phyloP scores from a whole-genome alignment of 331 rosid genomes.

The Phaseolus coccineus region DNA sequence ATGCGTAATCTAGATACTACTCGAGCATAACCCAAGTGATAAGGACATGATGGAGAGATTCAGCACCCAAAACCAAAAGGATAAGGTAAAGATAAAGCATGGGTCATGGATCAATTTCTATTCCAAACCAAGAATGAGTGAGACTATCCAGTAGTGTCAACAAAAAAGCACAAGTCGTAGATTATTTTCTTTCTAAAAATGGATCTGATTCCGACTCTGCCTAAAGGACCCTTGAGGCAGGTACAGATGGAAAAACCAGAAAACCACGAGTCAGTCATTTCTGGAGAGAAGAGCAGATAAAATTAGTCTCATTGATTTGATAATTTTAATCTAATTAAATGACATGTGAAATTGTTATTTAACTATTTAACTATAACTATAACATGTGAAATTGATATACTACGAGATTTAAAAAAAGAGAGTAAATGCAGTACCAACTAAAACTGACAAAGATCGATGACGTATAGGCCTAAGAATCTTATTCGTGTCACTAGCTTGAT shows the following conservation, averaged over 20 bases:
- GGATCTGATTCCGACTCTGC: not conserved
- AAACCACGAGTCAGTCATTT: not conserved
- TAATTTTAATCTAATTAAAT: not conserved
- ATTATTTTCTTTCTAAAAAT: not conserved
- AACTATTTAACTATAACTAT: not conserved
- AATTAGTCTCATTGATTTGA: not conserved
- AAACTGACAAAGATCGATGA: not conserved
- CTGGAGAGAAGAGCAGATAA: not conserved
- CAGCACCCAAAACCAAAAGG: conserved; percentile 14
- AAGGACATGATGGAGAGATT: not conserved
- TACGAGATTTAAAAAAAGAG: not conserved
- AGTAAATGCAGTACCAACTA: not conserved
- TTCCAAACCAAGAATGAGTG: conserved; percentile 1
- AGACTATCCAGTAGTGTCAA: not conserved
- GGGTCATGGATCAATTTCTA: conserved; percentile 9
- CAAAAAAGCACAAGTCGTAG: not conserved
- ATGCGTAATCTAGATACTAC: not conserved
- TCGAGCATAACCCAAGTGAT: conserved; percentile 14
- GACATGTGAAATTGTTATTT: not conserved
- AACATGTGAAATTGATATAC: not conserved
- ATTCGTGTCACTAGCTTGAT: not conserved
- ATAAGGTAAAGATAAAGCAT: not conserved
- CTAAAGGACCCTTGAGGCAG: not conserved
- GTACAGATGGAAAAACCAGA: not conserved
- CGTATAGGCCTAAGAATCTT: not conserved